Evolutionary conservation across 1,139 yeast species (phyloP), one percentile per base, ranked within the genome.

Genomic region (Candida sanyaensis): DNA sequence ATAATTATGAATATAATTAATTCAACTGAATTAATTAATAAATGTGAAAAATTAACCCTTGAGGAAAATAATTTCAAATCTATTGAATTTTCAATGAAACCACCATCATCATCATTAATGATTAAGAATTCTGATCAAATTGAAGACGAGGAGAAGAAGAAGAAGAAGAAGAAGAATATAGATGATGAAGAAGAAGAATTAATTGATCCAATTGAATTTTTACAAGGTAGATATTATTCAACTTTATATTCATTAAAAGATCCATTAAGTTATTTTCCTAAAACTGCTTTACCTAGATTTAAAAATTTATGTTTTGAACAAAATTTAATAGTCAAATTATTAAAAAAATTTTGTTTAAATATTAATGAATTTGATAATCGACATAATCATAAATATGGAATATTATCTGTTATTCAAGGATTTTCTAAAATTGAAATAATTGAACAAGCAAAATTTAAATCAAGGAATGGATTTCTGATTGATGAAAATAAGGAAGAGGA

Each of bases 181-280:
- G 60, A 7, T 56, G 57, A 34, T 50, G n/a, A n/a, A n/a, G n/a
- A n/a, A n/a, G n/a, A n/a, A n/a, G n/a, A 37, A 49, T 50, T 8
- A 65, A 64, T 36, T n/a, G 44, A 50, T 36, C 50, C 54, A 2
- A 10, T 24, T 5, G 42, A 44, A 13, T 53, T 50, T 24, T 38
- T 53, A 12, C 32, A 26, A 17, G 29, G 40, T 2, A 64, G 79
- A 43, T 84, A 83, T 60, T 80, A 68, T 55, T 73, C 69, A 40
- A 75, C 78, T 5, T 65, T 84, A 1, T 84, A 84, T 59, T 68
- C 80, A 17, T 63, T 75, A 43, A 64, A 69, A 44, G 68, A 84
- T 27, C 84, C 86, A 0, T 61, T 83, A 41, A 77, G 78, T 10
- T 82, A 83, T 57, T 85, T 86, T 59, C 85, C 86, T 8, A 85